phyloP scores from a whole-genome alignment of 768 basidiomycete genomes.

The Boletus eberwhitei region DNA sequence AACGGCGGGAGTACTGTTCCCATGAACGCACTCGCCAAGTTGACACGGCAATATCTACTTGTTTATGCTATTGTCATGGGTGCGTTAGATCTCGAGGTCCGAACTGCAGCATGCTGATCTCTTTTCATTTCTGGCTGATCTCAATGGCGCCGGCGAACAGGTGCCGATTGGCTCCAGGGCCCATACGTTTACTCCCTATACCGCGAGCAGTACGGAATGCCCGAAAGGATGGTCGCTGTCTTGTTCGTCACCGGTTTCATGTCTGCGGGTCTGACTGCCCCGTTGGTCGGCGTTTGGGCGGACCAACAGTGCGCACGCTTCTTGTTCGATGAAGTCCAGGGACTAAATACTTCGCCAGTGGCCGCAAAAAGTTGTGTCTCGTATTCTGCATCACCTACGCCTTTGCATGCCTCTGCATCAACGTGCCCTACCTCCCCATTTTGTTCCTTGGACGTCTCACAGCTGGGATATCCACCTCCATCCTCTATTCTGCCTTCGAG shows the following conservation, averaged over 20 bases:
- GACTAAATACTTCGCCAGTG: conserved; percentile 38
- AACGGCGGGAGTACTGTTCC: conserved; percentile 26
- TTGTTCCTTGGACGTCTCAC: conserved; percentile 62
- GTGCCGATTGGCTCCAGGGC: conserved; percentile 78
- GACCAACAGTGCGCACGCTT: conserved; percentile 51
- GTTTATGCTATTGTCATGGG: conserved; percentile 78
- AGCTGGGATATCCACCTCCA: conserved; percentile 71
- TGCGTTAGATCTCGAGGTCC: conserved; percentile 25
- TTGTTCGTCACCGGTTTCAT: conserved; percentile 78
- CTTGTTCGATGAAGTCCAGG: neutral
- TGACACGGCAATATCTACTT: conserved; percentile 53
- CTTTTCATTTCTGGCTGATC: neutral
- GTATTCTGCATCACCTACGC: conserved; percentile 68
- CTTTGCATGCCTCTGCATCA: conserved; percentile 56
- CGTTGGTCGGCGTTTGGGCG: conserved; percentile 73
- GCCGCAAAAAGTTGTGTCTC: conserved; percentile 65
- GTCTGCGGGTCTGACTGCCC: conserved; percentile 65
- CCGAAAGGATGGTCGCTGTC: conserved; percentile 62
- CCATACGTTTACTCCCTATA: conserved; percentile 78
- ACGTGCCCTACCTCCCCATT: conserved; percentile 53
- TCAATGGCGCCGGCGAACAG: conserved; percentile 30
- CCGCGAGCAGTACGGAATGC: conserved; percentile 60
- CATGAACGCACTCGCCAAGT: conserved; percentile 25
- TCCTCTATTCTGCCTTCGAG: conserved; percentile 73
- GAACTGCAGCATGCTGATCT: neutral